Evolutionary conservation across 768 basidiomycete genomes (phyloP).

Genomic region (Lactarius vividus): DNA sequence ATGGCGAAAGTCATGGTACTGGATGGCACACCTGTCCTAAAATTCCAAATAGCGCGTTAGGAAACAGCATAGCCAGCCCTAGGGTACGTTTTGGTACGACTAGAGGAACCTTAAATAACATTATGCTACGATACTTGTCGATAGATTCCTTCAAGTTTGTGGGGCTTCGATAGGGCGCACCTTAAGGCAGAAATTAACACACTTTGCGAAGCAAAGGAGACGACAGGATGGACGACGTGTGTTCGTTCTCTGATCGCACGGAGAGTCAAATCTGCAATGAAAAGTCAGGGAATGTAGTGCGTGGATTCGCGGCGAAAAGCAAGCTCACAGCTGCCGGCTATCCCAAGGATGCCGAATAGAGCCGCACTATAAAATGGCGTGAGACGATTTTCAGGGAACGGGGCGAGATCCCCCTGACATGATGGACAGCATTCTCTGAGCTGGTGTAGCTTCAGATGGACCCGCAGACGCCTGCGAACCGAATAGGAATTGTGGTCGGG

Average conservation of each 20-base stretch:
- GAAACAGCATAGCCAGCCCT: constrained; percentile 45
- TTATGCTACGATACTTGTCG: constrained; percentile 39
- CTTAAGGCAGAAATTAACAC: constrained; percentile 41
- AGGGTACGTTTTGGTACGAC: constrained; percentile 45
- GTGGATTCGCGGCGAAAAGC: not conserved
- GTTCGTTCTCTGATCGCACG: constrained; percentile 75
- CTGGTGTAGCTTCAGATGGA: constrained; percentile 27
- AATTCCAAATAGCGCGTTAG: constrained; percentile 53
- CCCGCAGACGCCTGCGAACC: constrained; percentile 34
- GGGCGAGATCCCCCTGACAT: constrained; percentile 38
- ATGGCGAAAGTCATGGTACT: not conserved
- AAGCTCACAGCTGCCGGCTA: constrained; percentile 64
- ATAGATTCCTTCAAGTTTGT: not conserved
- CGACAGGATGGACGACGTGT: constrained; percentile 67
- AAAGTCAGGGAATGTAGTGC: not conserved
- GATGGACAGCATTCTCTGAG: constrained; percentile 56
- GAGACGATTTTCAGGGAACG: not conserved
- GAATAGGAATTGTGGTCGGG: constrained; percentile 74
- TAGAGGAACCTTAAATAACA: constrained; percentile 39
- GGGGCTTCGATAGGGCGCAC: constrained; percentile 24
- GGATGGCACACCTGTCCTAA: constrained; percentile 38
- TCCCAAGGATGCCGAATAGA: constrained; percentile 62
- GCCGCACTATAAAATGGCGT: constrained; percentile 44
- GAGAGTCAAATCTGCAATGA: constrained; percentile 44
- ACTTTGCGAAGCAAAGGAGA: constrained; percentile 61